Percentiles rank a stretch among this genome's conserved stretches.
Conservation (phyloP, 495 filamentous ascomycete species). For the Penicillium nucicola region DNA sequence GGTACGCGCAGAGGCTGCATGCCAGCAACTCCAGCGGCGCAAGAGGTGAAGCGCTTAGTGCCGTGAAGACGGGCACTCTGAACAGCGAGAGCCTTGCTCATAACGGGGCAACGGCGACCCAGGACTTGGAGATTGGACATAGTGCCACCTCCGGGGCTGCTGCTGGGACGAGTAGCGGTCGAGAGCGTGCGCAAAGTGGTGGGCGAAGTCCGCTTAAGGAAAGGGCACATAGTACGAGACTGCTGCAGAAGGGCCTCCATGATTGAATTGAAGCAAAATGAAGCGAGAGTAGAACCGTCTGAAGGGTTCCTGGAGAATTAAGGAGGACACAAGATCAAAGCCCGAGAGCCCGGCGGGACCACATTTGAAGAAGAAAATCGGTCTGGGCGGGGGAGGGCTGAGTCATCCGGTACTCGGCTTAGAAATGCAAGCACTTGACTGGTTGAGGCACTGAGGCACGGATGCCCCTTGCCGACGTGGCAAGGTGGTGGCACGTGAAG, state of each 20-base stretch:
- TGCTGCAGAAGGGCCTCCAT: slow-evolving; percentile 96
- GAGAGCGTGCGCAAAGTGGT: slow-evolving; percentile 85
- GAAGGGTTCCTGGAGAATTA: background rate
- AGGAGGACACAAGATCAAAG: background rate
- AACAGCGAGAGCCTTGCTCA: slow-evolving; percentile 94
- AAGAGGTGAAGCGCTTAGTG: slow-evolving; percentile 45
- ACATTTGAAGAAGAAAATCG: slow-evolving; percentile 8
- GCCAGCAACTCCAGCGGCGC: slow-evolving; percentile 31
- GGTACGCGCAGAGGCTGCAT: slow-evolving; percentile 32
- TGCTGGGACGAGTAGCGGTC: slow-evolving; percentile 66
- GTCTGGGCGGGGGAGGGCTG: slow-evolving; percentile 2
- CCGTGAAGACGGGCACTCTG: slow-evolving; percentile 64
- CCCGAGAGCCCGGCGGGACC: background rate
- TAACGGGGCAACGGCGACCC: slow-evolving; percentile 93
- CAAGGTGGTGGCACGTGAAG: background rate
- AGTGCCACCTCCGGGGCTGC: slow-evolving; percentile 77
- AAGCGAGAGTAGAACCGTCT: background rate
- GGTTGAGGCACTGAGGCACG: background rate
- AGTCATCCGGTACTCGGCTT: slow-evolving; percentile 9
- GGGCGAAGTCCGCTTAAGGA: slow-evolving; percentile 90
- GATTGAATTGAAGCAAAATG: slow-evolving; percentile 9
- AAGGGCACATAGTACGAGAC: slow-evolving; percentile 92
- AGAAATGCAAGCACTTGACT: slow-evolving; percentile 2
- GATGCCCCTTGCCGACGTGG: slow-evolving; percentile 1
- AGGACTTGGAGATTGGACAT: slow-evolving; percentile 97